Evolutionary conservation across 345 rosid genomes (phyloP).

Genomic region (Heritiera fomes): DNA sequence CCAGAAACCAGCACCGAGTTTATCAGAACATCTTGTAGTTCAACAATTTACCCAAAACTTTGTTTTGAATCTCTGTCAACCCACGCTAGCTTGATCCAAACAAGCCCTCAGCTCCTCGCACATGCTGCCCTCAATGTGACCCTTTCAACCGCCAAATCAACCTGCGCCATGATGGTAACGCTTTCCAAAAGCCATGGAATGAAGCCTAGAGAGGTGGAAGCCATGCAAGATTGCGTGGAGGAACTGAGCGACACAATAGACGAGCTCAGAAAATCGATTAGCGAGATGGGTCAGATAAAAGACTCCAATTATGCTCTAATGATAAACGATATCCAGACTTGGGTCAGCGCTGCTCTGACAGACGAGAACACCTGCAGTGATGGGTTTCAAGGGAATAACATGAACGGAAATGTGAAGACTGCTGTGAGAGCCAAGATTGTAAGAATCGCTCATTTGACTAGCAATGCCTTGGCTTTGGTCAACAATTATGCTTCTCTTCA

Average conservation of each 20-base stretch:
- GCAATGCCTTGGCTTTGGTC: conserved; percentile 79
- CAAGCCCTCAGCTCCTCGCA: conserved; percentile 69
- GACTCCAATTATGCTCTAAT: conserved; percentile 34
- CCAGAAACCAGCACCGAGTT: conserved; percentile 43
- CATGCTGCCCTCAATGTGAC: conserved; percentile 63
- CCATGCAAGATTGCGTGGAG: conserved; percentile 73
- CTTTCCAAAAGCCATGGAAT: conserved; percentile 46
- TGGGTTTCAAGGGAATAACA: conserved; percentile 50
- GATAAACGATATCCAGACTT: conserved; percentile 64
- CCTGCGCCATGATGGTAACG: conserved; percentile 43
- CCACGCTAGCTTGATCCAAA: conserved; percentile 58
- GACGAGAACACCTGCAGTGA: conserved; percentile 70
- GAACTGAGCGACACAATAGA: conserved; percentile 56
- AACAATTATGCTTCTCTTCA: conserved; percentile 57
- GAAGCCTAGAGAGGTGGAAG: conserved; percentile 52
- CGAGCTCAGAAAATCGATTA: conserved; percentile 53
- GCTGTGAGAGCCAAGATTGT: conserved; percentile 42
- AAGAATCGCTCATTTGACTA: conserved; percentile 59
- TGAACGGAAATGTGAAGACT: conserved; percentile 44
- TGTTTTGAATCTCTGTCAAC: conserved; percentile 59
- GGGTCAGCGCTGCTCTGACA: conserved; percentile 87
- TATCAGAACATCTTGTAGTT: conserved; percentile 55
- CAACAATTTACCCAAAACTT: conserved; percentile 67
- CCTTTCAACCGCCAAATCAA: conserved; percentile 44
- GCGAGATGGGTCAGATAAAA: conserved; percentile 47